These are phyloP conservation scores for Apodospora peruviana DNA, from an alignment of 495 filamentous ascomycete species.

Conservation along the genomic window DNA sequence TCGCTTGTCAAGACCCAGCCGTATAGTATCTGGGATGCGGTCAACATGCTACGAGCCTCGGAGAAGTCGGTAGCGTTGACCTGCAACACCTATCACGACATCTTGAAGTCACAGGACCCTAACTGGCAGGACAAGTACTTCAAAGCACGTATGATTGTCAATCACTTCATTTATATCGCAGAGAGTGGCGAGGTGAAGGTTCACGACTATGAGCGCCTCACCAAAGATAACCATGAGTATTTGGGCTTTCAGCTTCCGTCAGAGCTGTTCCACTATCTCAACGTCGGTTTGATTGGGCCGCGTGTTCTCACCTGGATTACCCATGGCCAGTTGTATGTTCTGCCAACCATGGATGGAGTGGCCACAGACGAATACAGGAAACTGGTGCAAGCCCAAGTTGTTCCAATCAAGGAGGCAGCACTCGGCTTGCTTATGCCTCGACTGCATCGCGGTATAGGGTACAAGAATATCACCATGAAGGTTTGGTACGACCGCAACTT, in stretches of 20 bases:
- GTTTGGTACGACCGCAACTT: slow-evolving; percentile 81
- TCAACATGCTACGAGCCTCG: slow-evolving; percentile 63
- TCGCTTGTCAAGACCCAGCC: slow-evolving; percentile 40
- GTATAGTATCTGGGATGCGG: slow-evolving; percentile 59
- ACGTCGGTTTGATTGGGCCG: slow-evolving; percentile 71
- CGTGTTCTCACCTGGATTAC: slow-evolving; percentile 77
- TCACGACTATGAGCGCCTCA: slow-evolving; percentile 61
- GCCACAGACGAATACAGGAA: slow-evolving; percentile 74
- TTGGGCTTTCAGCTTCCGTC: slow-evolving; percentile 83
- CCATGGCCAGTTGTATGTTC: slow-evolving; percentile 66
- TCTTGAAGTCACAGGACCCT: slow-evolving; percentile 59
- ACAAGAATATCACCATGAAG: slow-evolving; percentile 65
- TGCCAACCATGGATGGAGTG: slow-evolving; percentile 75
- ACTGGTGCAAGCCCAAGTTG: slow-evolving; percentile 66
- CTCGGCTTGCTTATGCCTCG: slow-evolving; percentile 69
- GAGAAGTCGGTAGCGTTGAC: slow-evolving; percentile 57
- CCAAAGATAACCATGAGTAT: slow-evolving; percentile 79
- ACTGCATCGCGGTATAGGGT: slow-evolving; percentile 74
- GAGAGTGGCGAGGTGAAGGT: slow-evolving; percentile 68
- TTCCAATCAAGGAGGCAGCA: slow-evolving; percentile 66
- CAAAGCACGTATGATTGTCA: slow-evolving; percentile 73
- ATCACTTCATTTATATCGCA: slow-evolving; percentile 79
- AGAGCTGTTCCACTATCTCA: slow-evolving; percentile 89
- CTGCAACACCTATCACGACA: slow-evolving; percentile 65
- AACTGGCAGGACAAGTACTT: slow-evolving; percentile 81